Evolutionary conservation across 352 stramenopile species (phyloP), one percentile per base, ranked within the genome.

Genomic region (Phytophthora kernoviae): DNA sequence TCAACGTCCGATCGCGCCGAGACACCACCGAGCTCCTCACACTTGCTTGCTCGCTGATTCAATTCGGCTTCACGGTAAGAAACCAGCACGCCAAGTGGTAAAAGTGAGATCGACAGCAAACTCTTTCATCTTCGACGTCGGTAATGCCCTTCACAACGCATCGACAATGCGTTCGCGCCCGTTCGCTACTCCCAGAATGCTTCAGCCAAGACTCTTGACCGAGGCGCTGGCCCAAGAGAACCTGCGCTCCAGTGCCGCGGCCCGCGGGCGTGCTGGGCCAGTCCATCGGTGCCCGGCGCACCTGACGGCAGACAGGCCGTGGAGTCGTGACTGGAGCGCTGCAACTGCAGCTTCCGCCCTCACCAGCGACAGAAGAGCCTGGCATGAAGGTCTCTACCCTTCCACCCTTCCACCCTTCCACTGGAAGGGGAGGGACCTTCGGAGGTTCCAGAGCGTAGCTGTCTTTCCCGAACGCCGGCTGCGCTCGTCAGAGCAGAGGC

Each of bases 401-500:
- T 30, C 24, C n/a, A n/a, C n/a, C n/a, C n/a, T n/a, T n/a, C n/a
- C n/a, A n/a, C n/a, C n/a, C n/a, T n/a, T n/a, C n/a, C n/a, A n/a
- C n/a, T n/a, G n/a, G n/a, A n/a, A n/a, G n/a, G n/a, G n/a, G n/a
- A n/a, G n/a, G n/a, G n/a, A n/a, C n/a, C n/a, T n/a, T n/a, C n/a
- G n/a, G 56, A 65, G 54, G 65, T 69, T 49, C 65, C 48, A 54
- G 47, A 45, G 53, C 37, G 48, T 56, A 39, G 53, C 45, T 48
- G 50, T 54, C 26, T 37, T 68, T 70, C 56, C 50, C 65, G 44
- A 27, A 24, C 36, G 17, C 50, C 65, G 65, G 65, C 65, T 73
- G 65, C 61, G 54, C 46, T 56, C 48, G 43, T 51, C 42, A 55
- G 42, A 54, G 46, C 42, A 61, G 37, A 49, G 49, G 39, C 50